A percentile compares a stretch with the other conserved stretches of the same genome.
These are phyloP conservation scores for Chrysoporthe cubensis DNA, from an alignment of 2,329 filamentous ascomycete species.

Conservation along the genomic window DNA sequence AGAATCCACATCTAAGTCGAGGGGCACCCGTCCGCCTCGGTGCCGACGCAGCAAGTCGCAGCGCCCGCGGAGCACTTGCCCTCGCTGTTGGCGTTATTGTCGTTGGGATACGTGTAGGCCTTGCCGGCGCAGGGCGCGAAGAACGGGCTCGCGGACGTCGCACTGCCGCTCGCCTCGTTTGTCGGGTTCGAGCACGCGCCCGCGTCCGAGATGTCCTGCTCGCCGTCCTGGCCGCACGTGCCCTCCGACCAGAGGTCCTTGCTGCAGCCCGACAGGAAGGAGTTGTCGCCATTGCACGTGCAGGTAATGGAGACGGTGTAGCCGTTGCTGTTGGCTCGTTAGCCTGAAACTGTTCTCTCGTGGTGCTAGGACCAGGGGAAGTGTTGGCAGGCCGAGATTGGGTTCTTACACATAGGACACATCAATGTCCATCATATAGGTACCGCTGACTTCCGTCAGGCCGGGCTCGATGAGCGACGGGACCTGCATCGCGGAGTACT, in stretches of 20 bases:
- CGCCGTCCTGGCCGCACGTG: conserved; percentile 12
- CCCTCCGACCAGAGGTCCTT: conserved; percentile 21
- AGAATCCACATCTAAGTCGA: neutral
- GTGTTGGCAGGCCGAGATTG: neutral
- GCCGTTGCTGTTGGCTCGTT: conserved; percentile 18
- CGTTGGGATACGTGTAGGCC: conserved; percentile 25
- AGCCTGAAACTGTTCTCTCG: neutral
- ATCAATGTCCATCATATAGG: conserved; percentile 22
- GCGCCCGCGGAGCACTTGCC: conserved; percentile 15
- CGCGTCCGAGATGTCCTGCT: conserved; percentile 3
- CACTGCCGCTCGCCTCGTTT: conserved; percentile 3
- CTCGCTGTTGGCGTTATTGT: conserved; percentile 22
- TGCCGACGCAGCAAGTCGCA: conserved; percentile 26
- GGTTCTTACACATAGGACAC: conserved; percentile 26
- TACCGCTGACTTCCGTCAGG: conserved; percentile 14
- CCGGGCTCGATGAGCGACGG: conserved; percentile 22
- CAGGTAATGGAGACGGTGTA: conserved; percentile 27
- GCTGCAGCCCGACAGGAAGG: conserved; percentile 25
- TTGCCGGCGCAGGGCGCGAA: conserved; percentile 25
- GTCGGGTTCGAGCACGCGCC: conserved; percentile 26
- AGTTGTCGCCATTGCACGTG: conserved; percentile 22
- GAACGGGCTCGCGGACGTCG: conserved; percentile 15
- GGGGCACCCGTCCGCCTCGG: conserved; percentile 15
- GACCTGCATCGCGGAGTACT: conserved; percentile 8
- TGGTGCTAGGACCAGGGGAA: neutral